These are phyloP conservation scores for Fusarium sambucinum DNA, from an alignment of 2,329 filamentous ascomycete genomes.

Conservation along the genomic window DNA sequence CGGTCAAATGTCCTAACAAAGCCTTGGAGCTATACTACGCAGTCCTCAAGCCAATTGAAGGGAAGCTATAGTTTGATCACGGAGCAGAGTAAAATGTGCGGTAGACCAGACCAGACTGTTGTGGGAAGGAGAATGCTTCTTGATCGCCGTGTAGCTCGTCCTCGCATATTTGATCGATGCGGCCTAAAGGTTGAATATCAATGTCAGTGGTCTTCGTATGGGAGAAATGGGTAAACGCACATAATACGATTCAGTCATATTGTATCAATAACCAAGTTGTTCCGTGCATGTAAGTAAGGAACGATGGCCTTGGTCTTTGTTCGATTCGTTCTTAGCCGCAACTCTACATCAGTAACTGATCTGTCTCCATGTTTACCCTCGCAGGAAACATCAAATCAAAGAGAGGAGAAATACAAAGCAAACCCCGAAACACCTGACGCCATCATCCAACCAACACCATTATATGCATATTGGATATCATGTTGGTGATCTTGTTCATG, in stretches of 20 bases:
- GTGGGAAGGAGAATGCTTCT: background rate
- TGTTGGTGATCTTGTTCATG: conserved; percentile 9
- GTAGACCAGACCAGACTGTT: too few species aligned
- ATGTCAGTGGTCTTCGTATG: background rate
- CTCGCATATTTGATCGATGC: background rate
- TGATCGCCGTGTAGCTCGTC: background rate
- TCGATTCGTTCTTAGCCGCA: conserved; percentile 10
- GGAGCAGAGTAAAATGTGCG: too few species aligned
- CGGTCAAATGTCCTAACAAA: background rate
- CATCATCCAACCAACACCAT: conserved; percentile 20
- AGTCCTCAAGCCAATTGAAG: background rate
- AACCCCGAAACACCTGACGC: conserved; percentile 31
- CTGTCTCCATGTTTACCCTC: conserved; percentile 3
- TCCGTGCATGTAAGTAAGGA: background rate
- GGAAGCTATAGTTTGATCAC: too few species aligned
- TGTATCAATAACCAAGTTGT: background rate
- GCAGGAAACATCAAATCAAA: background rate
- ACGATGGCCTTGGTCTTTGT: background rate
- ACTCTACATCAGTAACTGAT: conserved; percentile 21
- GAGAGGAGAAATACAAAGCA: conserved; percentile 2
- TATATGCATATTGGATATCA: conserved; percentile 33
- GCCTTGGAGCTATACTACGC: background rate
- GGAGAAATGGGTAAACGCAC: background rate
- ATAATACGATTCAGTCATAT: background rate
- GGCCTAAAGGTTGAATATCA: background rate